A percentile compares a stretch with the other conserved stretches of the same genome.
Conservation (phyloP, 139 green algal genomes). For the Chlamydomonas sphaeroides region DNA sequence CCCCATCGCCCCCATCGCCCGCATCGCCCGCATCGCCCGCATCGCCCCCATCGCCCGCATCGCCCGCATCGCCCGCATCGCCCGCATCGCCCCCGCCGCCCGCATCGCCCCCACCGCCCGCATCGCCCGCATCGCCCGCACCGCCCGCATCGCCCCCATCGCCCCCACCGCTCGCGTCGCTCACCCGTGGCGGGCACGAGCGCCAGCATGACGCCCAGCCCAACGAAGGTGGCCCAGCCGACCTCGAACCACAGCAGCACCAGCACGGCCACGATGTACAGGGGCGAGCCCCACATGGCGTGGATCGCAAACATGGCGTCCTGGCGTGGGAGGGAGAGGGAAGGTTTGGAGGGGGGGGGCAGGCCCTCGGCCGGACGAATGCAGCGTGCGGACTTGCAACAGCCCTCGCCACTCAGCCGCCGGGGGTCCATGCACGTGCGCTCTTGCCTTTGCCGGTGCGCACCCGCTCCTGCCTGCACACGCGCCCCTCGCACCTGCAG, state of each 20-base stretch:
- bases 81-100: background rate
- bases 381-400: no score
- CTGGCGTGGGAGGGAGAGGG: slow-evolving; percentile 35
- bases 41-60: background rate
- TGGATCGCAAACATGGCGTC: slow-evolving; percentile 74
- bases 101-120: no score
- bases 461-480: no score
- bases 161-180: background rate
- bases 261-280: slow-evolving; percentile 82
- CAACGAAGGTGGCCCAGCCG: slow-evolving; percentile 88
- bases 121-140: background rate
- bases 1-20: no score
- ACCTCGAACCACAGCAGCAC: slow-evolving; percentile 86
- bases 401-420: no score
- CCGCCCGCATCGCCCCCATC: background rate
- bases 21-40: no score
- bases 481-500: no score
- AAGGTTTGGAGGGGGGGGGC: no score
- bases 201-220: slow-evolving; percentile 82
- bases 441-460: no score
- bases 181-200: slow-evolving; percentile 73
- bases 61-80: background rate
- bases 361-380: background rate
- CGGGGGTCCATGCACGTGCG: no score
- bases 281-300: slow-evolving; percentile 72